Evolutionary conservation across 23 red algal genomes (phyloP), one percentile per base, ranked within the genome.

Genomic region (Cyanidioschyzon merolae): DNA sequence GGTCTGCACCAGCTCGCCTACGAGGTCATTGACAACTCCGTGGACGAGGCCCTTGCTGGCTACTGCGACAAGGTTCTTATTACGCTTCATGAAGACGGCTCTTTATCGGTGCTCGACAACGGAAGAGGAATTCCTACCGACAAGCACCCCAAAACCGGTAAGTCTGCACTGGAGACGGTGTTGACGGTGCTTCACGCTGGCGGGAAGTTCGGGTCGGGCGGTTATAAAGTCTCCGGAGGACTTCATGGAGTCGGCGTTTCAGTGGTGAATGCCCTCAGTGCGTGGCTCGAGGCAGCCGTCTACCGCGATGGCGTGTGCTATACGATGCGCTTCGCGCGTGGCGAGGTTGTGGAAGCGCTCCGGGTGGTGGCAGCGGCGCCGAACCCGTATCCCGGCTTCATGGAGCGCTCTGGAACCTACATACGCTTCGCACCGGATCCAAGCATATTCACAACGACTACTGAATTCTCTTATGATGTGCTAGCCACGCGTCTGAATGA

Each of bases 211-310:
- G 94, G 94, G 2, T 83, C 79, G 12, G 83, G 79, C 2, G 88
- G 94, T 7, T 98, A 98, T 87, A 74, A 86, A 0, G 94, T 98
- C 1, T 91, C 88, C 67, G 94, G 94, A 26, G 94, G 94, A 39
- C 68, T 98, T 37, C 94, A 98, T 68, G 94, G 94, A 18, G 94
- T 98, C 40, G 94, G 94, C 57, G 77, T 98, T 2, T 89, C 84
- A 26, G 94, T 98, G 39, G 94, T 98, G n/a, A 98, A 98, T 82
- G 94, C 94, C 18, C 77, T 98, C 17, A 98, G 94, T 68, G 80
- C 84, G 68, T 81, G 79, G 79, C 77, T 98, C 29, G 39, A 59
- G 17, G 85, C 90, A 34, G 39, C 39, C 1, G 94, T 98, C 0
- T 89, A 86, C 77, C 37, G 85, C 57, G 82, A 82, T 32, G 82